Conservation (phyloP, 2,329 filamentous ascomycete genomes). For the Tolypocladium guangdongense region DNA sequence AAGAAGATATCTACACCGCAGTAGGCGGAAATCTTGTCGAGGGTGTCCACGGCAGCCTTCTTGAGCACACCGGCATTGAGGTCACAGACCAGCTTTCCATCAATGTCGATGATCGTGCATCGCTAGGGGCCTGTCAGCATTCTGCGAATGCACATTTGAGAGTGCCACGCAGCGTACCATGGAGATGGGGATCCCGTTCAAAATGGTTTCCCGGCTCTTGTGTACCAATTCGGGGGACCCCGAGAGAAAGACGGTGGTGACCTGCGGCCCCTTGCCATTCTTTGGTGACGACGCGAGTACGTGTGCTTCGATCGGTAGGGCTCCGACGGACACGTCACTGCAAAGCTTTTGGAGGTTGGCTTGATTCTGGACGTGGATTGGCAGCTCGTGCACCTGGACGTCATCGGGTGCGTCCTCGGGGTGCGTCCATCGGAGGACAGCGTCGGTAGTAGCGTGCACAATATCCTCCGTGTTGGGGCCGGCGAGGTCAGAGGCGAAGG, state of each 20-base stretch:
- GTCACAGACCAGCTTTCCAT: conserved; percentile 82
- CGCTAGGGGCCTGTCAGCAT: conserved; percentile 34
- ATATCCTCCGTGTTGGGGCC: conserved; percentile 93
- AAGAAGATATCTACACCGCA: conserved; percentile 96
- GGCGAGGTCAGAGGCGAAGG: conserved; percentile 83
- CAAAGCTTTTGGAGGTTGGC: conserved; percentile 70
- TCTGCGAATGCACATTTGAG: background rate
- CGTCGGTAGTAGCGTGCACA: conserved; percentile 79
- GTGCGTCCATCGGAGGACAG: conserved; percentile 87
- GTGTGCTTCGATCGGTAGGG: conserved; percentile 66
- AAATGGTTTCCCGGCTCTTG: conserved; percentile 77
- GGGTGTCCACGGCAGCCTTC: conserved; percentile 66
- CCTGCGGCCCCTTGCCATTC: conserved; percentile 51
- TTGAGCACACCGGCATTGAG: conserved; percentile 55
- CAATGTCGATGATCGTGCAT: conserved; percentile 87
- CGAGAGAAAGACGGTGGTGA: conserved; percentile 84
- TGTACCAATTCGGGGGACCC: conserved; percentile 80
- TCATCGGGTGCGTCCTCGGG: conserved; percentile 77
- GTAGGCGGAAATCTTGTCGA: conserved; percentile 77
- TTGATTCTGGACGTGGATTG: conserved; percentile 84
- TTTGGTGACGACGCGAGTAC: conserved; percentile 77
- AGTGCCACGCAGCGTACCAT: conserved; percentile 51
- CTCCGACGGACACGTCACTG: conserved; percentile 63
- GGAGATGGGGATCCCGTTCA: conserved; percentile 86
- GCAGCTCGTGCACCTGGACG: conserved; percentile 76